Conservation (phyloP, 2,329 filamentous ascomycete species). For the Capronia epimyces region DNA sequence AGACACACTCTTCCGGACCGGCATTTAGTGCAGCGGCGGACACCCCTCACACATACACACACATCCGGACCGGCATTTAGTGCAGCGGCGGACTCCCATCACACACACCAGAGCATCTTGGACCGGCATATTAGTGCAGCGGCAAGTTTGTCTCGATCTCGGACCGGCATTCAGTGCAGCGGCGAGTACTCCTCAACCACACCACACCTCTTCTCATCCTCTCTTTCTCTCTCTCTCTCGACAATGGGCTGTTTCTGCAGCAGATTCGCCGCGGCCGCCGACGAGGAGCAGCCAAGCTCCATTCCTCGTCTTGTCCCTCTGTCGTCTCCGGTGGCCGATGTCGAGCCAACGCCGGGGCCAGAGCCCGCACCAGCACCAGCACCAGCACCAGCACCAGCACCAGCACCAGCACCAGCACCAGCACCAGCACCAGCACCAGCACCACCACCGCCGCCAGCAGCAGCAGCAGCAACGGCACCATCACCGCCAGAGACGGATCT, state of each 20-base stretch:
- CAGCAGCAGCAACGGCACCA: neutral
- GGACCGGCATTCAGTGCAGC: constrained; percentile 1
- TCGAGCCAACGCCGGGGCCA: neutral
- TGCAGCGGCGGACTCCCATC: neutral
- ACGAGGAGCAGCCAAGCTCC: neutral
- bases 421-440: neutral
- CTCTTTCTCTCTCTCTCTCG: neutral
- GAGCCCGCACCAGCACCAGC: neutral
- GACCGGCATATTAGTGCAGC: neutral
- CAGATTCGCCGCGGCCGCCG: neutral
- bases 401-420: neutral
- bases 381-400: neutral
- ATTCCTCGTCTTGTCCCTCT: neutral
- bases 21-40: neutral
- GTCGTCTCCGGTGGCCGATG: neutral
- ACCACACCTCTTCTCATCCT: neutral
- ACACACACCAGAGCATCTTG: neutral
- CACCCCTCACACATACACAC: neutral
- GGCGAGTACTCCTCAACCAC: neutral
- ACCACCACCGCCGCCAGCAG: neutral
- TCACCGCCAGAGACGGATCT: neutral
- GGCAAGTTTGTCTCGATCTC: neutral
- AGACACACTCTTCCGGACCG: neutral
- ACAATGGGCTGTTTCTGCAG: constrained; percentile 1
- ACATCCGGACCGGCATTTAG: neutral